A percentile compares a stretch with the other conserved stretches of the same genome.
These are phyloP conservation scores for Micractinium sp. DNA, from an alignment of 139 green algal genomes.

Conservation along the genomic window DNA sequence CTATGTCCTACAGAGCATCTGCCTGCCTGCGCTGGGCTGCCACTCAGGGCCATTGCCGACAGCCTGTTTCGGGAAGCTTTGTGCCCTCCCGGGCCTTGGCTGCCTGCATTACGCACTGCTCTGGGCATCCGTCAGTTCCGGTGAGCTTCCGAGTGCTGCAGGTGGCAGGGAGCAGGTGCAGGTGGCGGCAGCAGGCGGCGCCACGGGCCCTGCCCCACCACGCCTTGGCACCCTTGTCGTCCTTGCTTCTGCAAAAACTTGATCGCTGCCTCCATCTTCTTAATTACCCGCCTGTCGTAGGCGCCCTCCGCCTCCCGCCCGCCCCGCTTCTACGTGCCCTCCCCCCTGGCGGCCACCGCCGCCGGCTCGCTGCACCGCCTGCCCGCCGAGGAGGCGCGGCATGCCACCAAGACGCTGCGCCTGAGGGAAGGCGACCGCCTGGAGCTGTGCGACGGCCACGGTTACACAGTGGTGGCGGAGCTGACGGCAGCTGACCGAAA, in stretches of 20 bases:
- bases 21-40: neutral
- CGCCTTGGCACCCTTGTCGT: neutral
- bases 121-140: neutral
- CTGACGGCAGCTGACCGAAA: neutral
- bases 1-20: no score
- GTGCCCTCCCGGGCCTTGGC: no score
- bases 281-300: neutral
- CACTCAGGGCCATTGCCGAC: neutral
- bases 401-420: constrained; percentile 50
- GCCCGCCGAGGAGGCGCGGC: neutral
- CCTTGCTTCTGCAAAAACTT: no score
- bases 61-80: no score
- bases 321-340: constrained; percentile 27
- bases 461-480: constrained; percentile 44
- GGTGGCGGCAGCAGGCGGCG: neutral
- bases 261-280: neutral
- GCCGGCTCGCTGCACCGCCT: neutral
- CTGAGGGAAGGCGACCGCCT: constrained; percentile 62
- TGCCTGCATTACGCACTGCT: neutral
- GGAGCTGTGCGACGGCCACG: constrained; percentile 81
- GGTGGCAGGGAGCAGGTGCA: neutral
- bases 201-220: no score
- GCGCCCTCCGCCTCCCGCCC: neutral
- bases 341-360: neutral
- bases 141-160: neutral